A percentile compares a stretch with the other conserved stretches of the same genome.
phyloP scores from a whole-genome alignment of 306 rosid species.

The Vigna unguiculata region DNA sequence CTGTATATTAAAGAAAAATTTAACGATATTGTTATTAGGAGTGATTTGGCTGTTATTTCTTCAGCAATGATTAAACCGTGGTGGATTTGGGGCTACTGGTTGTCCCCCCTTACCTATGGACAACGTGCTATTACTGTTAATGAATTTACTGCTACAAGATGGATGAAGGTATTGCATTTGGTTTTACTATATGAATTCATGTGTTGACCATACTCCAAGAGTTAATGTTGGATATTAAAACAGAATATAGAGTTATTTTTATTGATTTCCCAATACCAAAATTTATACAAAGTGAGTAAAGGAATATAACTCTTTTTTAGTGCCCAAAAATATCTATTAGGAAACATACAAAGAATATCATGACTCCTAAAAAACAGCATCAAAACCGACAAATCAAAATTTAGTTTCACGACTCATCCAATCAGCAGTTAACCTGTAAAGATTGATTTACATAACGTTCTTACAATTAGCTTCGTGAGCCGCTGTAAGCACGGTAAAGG shows the following conservation, averaged over 20 bases:
- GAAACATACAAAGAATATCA: too few relatives aligned
- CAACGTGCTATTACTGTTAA: conserved; percentile 81
- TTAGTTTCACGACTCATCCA: too few relatives aligned
- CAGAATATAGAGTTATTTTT: too few relatives aligned
- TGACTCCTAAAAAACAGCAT: too few relatives aligned
- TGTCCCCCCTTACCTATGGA: conserved; percentile 86
- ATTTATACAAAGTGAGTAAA: too few relatives aligned
- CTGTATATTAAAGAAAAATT: neutral
- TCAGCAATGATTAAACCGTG: conserved; percentile 81
- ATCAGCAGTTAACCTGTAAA: neutral
- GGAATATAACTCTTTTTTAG: too few relatives aligned
- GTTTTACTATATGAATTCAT: conserved; percentile 15
- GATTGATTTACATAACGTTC: conserved; percentile 2
- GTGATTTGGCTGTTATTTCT: conserved; percentile 41
- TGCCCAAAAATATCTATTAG: too few relatives aligned
- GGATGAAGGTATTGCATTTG: conserved; percentile 72
- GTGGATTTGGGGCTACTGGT: conserved; percentile 91
- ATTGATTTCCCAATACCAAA: too few relatives aligned
- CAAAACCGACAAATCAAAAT: too few relatives aligned
- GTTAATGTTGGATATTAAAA: neutral
- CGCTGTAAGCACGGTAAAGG: neutral
- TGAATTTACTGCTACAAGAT: conserved; percentile 83
- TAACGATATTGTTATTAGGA: neutral
- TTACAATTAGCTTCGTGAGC: conserved; percentile 5
- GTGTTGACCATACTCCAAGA: conserved; percentile 19